Percentiles rank a stretch among this genome's conserved stretches.
Conservation (phyloP, 148 eudicot species). For the Fagopyrum tataricum region DNA sequence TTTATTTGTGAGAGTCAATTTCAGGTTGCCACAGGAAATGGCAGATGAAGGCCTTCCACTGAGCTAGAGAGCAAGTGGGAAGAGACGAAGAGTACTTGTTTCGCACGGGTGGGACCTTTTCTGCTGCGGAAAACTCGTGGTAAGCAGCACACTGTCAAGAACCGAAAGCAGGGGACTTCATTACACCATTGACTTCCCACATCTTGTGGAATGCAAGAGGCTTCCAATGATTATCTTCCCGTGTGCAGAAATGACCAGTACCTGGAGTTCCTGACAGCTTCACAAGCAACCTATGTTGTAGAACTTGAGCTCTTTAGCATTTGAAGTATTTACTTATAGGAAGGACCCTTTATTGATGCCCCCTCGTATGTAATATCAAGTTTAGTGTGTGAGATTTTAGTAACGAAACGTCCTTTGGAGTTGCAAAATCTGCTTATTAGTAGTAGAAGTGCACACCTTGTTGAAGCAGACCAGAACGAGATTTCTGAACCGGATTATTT, state of each 20-base stretch:
- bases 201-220: conserved; percentile 79
- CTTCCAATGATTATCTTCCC: conserved; percentile 84
- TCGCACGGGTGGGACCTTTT: conserved; percentile 93
- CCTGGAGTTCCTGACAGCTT: conserved; percentile 93
- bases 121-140: conserved; percentile 88
- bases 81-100: conserved; percentile 66
- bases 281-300: conserved; percentile 39
- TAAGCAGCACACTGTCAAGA: conserved; percentile 79
- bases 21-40: conserved; percentile 99
- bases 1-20: background rate
- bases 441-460: no score
- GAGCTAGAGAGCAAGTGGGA: conserved; percentile 88
- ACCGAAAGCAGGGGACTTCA: conserved; percentile 95
- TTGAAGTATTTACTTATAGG: no score
- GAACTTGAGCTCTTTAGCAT: no score
- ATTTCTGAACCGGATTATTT: no score
- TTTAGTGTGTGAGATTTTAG: no score
- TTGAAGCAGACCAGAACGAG: no score
- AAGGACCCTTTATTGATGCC: no score
- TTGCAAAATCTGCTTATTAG: no score
- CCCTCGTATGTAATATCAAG: no score
- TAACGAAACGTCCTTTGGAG: no score
- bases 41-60: conserved; percentile 98
- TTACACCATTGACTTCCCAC: conserved; percentile 79
- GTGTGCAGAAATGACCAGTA: conserved; percentile 31